Evolutionary conservation across 140 eudicot genomes (phyloP).

Genomic region (Ambrosia hybrid): DNA sequence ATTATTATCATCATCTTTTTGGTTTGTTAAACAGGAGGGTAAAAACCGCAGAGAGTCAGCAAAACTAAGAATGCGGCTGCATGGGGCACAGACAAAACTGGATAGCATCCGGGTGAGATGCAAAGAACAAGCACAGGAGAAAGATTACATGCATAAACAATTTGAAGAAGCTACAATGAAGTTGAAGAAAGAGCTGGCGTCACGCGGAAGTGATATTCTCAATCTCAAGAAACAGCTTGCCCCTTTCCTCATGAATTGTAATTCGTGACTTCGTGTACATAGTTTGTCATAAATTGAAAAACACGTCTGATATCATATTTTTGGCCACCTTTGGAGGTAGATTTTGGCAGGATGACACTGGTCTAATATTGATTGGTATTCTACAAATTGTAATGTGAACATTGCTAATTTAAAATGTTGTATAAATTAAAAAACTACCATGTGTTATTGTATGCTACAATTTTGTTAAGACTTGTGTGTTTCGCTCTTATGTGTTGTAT

Average conservation of each 20-base stretch:
- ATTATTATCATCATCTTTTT: too few species aligned
- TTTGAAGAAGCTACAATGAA: constrained; percentile 59
- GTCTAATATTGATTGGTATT: neutral
- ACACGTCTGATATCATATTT: neutral
- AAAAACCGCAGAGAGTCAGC: constrained; percentile 31
- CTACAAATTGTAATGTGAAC: neutral
- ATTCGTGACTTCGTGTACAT: constrained; percentile 23
- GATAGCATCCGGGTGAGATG: constrained; percentile 57
- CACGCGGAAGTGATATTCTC: constrained; percentile 49
- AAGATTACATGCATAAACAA: constrained; percentile 61
- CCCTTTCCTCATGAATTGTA: constrained; percentile 8
- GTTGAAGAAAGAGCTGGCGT: constrained; percentile 52
- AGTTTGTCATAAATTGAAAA: neutral
- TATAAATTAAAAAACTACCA: too few species aligned
- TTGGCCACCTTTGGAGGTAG: constrained; percentile 2
- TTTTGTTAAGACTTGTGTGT: neutral
- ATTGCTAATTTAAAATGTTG: neutral
- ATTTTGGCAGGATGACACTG: constrained; percentile 1
- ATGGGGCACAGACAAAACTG: constrained; percentile 61
- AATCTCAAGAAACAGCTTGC: constrained; percentile 69
- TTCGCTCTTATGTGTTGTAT: too few species aligned
- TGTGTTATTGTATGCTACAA: neutral
- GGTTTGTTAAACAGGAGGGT: too few species aligned
- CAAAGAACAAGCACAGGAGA: constrained; percentile 57
- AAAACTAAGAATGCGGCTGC: constrained; percentile 77